phyloP scores from a whole-genome alignment of 106 monocot species.

The Cymbidium sinense region DNA sequence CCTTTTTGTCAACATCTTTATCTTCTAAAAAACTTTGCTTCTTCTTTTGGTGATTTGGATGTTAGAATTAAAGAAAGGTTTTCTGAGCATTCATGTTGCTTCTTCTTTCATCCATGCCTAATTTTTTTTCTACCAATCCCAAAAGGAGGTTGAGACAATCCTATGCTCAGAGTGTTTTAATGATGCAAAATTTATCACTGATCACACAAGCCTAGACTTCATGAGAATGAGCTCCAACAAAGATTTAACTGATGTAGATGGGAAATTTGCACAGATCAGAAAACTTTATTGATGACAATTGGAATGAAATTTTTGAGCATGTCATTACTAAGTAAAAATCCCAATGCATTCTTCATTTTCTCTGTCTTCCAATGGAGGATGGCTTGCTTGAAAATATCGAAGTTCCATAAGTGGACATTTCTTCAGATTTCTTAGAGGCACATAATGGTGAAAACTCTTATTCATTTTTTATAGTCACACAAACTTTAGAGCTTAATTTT shows the following conservation, averaged over 20 bases:
- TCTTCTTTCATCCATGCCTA: too few species aligned
- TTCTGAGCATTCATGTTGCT: conserved; percentile 84
- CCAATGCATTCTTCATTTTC: conserved; percentile 91
- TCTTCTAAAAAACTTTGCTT: conserved; percentile 22
- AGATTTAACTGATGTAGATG: conserved; percentile 52
- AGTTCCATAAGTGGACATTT: conserved; percentile 20
- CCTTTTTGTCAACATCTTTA: conserved; percentile 29
- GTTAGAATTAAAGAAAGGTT: conserved; percentile 63
- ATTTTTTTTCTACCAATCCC: conserved; percentile 81
- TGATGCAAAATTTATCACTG: conserved; percentile 75
- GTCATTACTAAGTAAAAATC: conserved; percentile 92
- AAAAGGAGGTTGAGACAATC: conserved; percentile 73
- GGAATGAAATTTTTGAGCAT: conserved; percentile 90
- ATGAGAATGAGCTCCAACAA: conserved; percentile 47
- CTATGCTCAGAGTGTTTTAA: conserved; percentile 85
- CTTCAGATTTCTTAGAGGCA: conserved; percentile 17
- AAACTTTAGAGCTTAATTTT: conserved; percentile 24
- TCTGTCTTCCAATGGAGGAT: conserved; percentile 85
- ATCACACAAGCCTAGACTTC: conserved; percentile 86
- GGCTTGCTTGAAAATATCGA: conserved; percentile 78
- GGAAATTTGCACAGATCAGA: conserved; percentile 90
- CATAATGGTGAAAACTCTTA: conserved; percentile 10
- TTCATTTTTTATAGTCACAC: not conserved
- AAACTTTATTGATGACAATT: conserved; percentile 86
- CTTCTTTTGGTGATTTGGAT: conserved; percentile 55